phyloP scores from a whole-genome alignment of 2,329 filamentous ascomycete genomes.

The Botrytis fragariae region DNA sequence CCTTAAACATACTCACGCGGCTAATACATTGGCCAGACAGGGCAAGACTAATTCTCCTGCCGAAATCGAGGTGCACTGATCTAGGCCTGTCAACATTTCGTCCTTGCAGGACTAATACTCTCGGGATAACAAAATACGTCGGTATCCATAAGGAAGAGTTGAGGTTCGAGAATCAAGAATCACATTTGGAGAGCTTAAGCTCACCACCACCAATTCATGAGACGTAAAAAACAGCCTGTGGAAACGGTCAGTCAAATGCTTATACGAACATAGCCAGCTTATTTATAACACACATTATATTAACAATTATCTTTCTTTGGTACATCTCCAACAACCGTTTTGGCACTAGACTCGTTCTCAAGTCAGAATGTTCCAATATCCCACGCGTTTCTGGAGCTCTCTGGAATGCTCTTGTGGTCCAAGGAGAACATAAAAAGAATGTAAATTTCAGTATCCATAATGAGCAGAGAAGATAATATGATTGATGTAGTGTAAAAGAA shows the following conservation, averaged over 20 bases:
- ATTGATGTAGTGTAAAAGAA: neutral
- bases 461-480: neutral
- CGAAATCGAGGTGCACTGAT: neutral
- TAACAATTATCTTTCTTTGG: neutral
- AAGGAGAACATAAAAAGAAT: neutral
- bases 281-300: no score
- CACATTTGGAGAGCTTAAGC: neutral
- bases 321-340: neutral
- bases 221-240: neutral
- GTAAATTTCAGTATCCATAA: neutral
- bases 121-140: fast-evolving
- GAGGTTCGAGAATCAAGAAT: neutral
- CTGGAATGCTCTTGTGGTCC: neutral
- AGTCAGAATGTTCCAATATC: neutral
- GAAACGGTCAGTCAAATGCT: neutral
- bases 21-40: neutral
- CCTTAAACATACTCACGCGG: neutral
- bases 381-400: neutral
- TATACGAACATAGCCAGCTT: neutral
- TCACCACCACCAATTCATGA: neutral
- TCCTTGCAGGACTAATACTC: neutral
- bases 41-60: neutral
- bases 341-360: neutral
- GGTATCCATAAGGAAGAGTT: neutral
- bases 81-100: fast-evolving